Base-by-base conservation (phyloP, 352 stramenopile species). In the Phytophthora hybrid region DNA sequence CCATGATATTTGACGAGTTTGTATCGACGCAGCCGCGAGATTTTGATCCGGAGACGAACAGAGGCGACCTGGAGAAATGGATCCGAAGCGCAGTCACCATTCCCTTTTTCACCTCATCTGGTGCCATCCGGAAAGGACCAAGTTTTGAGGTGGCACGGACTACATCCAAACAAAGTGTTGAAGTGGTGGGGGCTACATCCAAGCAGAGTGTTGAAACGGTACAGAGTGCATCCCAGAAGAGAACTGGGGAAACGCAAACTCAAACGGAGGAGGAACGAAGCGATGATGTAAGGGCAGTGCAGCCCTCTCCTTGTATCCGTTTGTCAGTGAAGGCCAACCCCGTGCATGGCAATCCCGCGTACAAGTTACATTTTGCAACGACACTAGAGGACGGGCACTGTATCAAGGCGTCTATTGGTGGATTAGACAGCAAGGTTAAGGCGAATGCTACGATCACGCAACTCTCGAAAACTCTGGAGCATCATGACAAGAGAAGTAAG, bases 241-340 rank as follows among this genome's bases (percentile, higher is more conserved):
- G 47, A 58, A 53, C n/a, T 47, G 54, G 21, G 29, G 41, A 53
- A 19, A 6, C 19, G 23, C 67, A 21, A 46, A 57, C 37, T 29
- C 23, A 26, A 37, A 18, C 26, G 14, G 19, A 57, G 10, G 44
- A 54, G 44, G 10, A 19, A 34, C 29, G 53, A 19, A 29, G 46
- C 4, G 31, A 53, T 66, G 26, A 54, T 68, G 66, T 19, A 39
- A 51, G 14, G 9, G n/a, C 62, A 73, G 14, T 34, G 1, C 46
- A 37, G 21, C n/a, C 58, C 13, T 49, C 51, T 34, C 53, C 55
- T 14, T 64, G 57, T 3, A 73, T 82, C 57, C 72, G 76, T 19
- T 55, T 82, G 23, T 65, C 72, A n/a, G 72, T 82, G 13, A 80
- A 80, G 62, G 23, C 68, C 59, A 75, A 78, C 49, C 18, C 56